phyloP scores from a whole-genome alignment of 371 early-diverging fungal species.

The Actinomucor elegans region DNA sequence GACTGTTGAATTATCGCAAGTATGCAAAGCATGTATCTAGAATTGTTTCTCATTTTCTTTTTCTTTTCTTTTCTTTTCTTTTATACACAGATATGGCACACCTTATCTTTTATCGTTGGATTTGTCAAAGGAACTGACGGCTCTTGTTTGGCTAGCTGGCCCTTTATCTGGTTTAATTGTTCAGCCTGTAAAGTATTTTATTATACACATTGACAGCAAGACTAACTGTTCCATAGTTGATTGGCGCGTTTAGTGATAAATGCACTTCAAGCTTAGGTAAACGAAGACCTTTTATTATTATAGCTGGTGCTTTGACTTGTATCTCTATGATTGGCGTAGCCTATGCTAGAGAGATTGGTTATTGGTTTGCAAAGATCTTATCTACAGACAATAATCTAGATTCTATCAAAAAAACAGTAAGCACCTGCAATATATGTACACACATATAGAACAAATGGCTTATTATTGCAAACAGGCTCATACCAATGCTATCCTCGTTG shows the following conservation, averaged over 20 bases:
- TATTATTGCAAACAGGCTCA: slow-evolving; percentile 20
- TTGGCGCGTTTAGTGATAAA: slow-evolving; percentile 66
- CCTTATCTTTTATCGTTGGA: slow-evolving; percentile 74
- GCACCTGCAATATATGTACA: no score
- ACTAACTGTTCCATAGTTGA: slow-evolving; percentile 30
- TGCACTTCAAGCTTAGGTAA: slow-evolving; percentile 61
- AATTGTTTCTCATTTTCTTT: no score
- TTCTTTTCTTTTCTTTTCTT: background rate
- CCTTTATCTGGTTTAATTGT: slow-evolving; percentile 76
- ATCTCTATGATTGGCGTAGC: slow-evolving; percentile 67
- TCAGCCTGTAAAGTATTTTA: slow-evolving; percentile 55
- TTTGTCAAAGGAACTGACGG: slow-evolving; percentile 63
- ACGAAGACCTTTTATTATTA: slow-evolving; percentile 61
- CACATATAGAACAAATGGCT: background rate
- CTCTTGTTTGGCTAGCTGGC: slow-evolving; percentile 78
- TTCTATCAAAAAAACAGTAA: slow-evolving; percentile 40
- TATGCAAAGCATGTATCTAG: background rate
- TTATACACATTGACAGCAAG: no score
- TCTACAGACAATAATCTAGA: slow-evolving; percentile 30
- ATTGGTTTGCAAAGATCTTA: background rate
- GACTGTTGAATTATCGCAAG: slow-evolving; percentile 57
- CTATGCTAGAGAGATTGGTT: slow-evolving; percentile 59
- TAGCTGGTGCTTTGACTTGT: slow-evolving; percentile 58
- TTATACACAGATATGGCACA: slow-evolving; percentile 61
- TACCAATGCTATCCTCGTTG: slow-evolving; percentile 48